Evolutionary conservation across 768 basidiomycete species (phyloP).

Genomic region (Strobilomyces confusus): DNA sequence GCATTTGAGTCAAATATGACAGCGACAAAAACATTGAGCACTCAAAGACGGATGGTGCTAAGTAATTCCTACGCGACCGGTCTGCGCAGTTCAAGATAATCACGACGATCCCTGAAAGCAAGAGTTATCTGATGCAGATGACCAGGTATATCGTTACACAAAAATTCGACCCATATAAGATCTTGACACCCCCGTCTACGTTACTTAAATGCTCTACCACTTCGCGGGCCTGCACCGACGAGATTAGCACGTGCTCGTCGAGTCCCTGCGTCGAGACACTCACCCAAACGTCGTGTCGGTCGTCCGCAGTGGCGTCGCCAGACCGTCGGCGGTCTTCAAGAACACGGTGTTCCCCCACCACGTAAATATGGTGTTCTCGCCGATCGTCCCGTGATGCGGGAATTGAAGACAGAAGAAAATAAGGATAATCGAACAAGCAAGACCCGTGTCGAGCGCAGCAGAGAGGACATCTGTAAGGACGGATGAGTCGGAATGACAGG

Average conservation of each 20-base stretch:
- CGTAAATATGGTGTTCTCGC: slow-evolving; percentile 9
- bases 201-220: too few relatives aligned
- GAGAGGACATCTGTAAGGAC: slow-evolving; percentile 56
- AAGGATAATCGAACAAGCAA: slow-evolving; percentile 60
- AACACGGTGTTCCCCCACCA: slow-evolving; percentile 37
- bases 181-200: too few relatives aligned
- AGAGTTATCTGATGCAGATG: background rate
- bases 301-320: slow-evolving; percentile 6
- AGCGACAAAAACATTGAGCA: too few relatives aligned
- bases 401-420: slow-evolving; percentile 55
- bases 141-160: background rate
- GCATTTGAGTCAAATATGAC: too few relatives aligned
- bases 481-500: background rate
- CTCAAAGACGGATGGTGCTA: too few relatives aligned
- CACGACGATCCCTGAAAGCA: too few relatives aligned
- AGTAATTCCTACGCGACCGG: too few relatives aligned
- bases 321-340: slow-evolving; percentile 30
- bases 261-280: background rate
- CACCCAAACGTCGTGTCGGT: slow-evolving; percentile 29
- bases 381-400: slow-evolving; percentile 22
- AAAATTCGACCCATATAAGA: background rate
- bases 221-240: slow-evolving; percentile 9
- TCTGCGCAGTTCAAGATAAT: too few relatives aligned
- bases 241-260: background rate
- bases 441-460: slow-evolving; percentile 72